Percentiles rank a stretch among this genome's conserved stretches.
phyloP scores from a whole-genome alignment of 2,329 filamentous ascomycete genomes.

The Calonectria ilicicola region DNA sequence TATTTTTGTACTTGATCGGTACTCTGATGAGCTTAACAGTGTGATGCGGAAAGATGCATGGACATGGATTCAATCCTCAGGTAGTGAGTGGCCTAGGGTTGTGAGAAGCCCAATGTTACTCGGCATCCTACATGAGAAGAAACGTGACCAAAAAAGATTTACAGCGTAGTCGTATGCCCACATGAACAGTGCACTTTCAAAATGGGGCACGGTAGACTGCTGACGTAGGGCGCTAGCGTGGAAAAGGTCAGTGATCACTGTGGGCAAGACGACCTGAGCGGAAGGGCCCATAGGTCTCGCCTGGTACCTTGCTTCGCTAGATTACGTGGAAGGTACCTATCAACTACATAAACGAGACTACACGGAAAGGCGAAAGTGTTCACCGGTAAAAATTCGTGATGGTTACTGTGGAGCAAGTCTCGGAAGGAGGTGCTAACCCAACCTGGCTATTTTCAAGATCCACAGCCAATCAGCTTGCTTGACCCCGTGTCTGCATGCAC shows the following conservation, averaged over 20 bases:
- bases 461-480: neutral
- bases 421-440: no score
- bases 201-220: neutral
- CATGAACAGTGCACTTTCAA: neutral
- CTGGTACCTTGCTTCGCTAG: neutral
- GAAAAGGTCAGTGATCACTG: constrained; percentile 10
- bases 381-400: neutral
- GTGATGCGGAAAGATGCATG: no score
- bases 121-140: no score
- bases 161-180: no score
- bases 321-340: constrained; percentile 10
- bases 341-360: constrained; percentile 4
- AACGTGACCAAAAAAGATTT: no score
- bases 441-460: neutral
- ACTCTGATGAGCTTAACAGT: no score
- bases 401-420: neutral
- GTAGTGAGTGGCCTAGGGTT: no score
- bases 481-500: no score
- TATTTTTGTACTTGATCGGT: no score
- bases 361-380: neutral
- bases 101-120: no score
- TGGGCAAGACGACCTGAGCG: constrained; percentile 9
- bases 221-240: neutral
- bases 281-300: neutral
- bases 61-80: no score